A percentile compares a stretch with the other conserved stretches of the same genome.
Evolutionary conservation across 2,329 filamentous ascomycete genomes (phyloP).

Genomic region (Graphilbum fragrans): DNA sequence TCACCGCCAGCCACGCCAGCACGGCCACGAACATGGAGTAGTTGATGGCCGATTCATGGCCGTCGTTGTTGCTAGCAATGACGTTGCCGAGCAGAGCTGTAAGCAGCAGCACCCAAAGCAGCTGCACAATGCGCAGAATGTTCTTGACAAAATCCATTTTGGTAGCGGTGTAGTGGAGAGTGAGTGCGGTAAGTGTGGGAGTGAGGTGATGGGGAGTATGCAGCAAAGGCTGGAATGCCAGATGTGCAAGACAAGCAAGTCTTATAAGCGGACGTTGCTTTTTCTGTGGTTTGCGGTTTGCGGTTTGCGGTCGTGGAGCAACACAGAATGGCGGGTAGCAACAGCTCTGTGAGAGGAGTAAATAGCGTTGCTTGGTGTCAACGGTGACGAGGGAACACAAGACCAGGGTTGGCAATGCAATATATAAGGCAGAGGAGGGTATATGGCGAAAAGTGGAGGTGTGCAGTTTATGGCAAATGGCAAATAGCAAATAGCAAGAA

Average conservation of each 20-base stretch:
- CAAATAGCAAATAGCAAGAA: too few relatives aligned
- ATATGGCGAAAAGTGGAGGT: too few relatives aligned
- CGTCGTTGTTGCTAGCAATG: slow-evolving; percentile 36
- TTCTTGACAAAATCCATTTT: slow-evolving; percentile 28
- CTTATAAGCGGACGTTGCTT: neutral
- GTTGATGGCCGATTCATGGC: slow-evolving; percentile 37
- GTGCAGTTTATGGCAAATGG: too few relatives aligned
- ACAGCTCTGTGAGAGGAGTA: too few relatives aligned
- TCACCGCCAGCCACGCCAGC: slow-evolving; percentile 50
- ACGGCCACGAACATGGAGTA: slow-evolving; percentile 59
- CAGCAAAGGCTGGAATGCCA: too few relatives aligned
- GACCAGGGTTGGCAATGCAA: too few relatives aligned
- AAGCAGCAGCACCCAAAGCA: slow-evolving; percentile 39
- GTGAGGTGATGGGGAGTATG: too few relatives aligned
- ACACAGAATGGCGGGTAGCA: too few relatives aligned
- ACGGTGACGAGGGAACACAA: slow-evolving; percentile 8
- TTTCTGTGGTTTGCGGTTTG: too few relatives aligned
- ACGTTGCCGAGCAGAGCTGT: slow-evolving; percentile 47
- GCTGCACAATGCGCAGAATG: slow-evolving; percentile 33
- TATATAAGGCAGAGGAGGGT: too few relatives aligned
- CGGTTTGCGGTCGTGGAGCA: too few relatives aligned
- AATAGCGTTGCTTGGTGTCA: slow-evolving; percentile 3
- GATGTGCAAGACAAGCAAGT: too few relatives aligned
- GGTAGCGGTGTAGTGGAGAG: neutral
- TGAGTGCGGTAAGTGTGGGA: neutral